Conservation (phyloP, 768 basidiomycete genomes). For the Pseudohyphozyma bogoriensis region DNA sequence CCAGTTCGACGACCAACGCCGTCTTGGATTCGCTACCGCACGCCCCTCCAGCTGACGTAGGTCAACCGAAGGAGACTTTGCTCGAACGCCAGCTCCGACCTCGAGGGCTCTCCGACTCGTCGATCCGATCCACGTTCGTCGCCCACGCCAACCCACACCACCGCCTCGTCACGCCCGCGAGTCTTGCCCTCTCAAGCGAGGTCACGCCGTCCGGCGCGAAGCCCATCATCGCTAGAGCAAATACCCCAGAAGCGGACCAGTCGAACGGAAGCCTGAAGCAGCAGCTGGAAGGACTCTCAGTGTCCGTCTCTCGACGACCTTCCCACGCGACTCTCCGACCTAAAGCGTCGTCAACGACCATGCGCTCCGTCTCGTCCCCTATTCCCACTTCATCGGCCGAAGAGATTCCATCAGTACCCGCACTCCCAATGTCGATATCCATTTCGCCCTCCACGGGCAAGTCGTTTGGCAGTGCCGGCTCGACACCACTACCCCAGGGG, state of each 20-base stretch:
- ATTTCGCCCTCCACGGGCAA: not conserved
- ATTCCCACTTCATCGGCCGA: not conserved
- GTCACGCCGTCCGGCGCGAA: not conserved
- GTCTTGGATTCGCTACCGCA: constrained; percentile 52
- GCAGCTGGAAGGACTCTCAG: not conserved
- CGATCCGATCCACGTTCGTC: constrained; percentile 71
- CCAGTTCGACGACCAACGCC: constrained; percentile 57
- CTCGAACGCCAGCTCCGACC: constrained; percentile 59
- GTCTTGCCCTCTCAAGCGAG: constrained; percentile 35
- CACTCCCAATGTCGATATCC: not conserved
- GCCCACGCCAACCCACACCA: constrained; percentile 25
- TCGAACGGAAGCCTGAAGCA: not conserved
- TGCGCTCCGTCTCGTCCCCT: not conserved
- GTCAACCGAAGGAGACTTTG: constrained; percentile 45
- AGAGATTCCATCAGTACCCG: not conserved
- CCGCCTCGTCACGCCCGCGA: constrained; percentile 40
- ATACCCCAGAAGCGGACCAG: not conserved
- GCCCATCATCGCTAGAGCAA: not conserved
- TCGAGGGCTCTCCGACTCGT: constrained; percentile 82
- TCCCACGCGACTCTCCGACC: not conserved
- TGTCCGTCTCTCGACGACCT: not conserved
- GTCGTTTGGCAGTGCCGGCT: not conserved
- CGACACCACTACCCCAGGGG: not conserved
- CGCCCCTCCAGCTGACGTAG: constrained; percentile 41
- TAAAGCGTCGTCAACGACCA: not conserved